Evolutionary conservation across 805 yeast genomes (phyloP).

Genomic region (Candida easanensis): DNA sequence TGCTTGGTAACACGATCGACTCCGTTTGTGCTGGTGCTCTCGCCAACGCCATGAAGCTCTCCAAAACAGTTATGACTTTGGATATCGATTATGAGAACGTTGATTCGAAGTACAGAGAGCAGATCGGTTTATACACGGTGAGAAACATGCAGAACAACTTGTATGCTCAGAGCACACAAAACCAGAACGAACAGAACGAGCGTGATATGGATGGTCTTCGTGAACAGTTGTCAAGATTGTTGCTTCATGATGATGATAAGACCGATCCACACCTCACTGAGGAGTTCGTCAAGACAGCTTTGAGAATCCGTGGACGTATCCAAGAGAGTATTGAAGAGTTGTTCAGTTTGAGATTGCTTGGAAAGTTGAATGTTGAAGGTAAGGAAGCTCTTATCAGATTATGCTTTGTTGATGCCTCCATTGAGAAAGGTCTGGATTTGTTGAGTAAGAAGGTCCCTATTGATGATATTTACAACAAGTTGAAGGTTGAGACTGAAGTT

Average conservation of each 20-base stretch:
- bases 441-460: slow-evolving; percentile 29
- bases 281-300: slow-evolving; percentile 37
- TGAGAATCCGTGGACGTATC: slow-evolving; percentile 36
- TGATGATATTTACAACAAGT: slow-evolving; percentile 7
- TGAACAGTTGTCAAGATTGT: slow-evolving; percentile 36
- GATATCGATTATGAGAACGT: slow-evolving; percentile 62
- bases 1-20: slow-evolving; percentile 65
- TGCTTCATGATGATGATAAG: slow-evolving; percentile 34
- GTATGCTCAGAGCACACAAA: slow-evolving; percentile 16
- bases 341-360: slow-evolving; percentile 52
- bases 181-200: slow-evolving; percentile 3
- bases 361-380: slow-evolving; percentile 62
- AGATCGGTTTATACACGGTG: slow-evolving; percentile 74
- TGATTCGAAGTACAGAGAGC: slow-evolving; percentile 57
- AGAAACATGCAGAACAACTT: slow-evolving; percentile 66
- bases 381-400: slow-evolving; percentile 74
- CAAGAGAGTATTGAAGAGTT: slow-evolving; percentile 54
- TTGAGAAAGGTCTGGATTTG: slow-evolving; percentile 49
- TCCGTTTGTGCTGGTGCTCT: slow-evolving; percentile 61
- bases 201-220: slow-evolving; percentile 58
- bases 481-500: background rate
- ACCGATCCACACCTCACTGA: slow-evolving; percentile 28
- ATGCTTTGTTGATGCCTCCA: slow-evolving; percentile 67
- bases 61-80: slow-evolving; percentile 59
- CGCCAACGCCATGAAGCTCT: slow-evolving; percentile 60